Conservation (phyloP, 2,329 filamentous ascomycete species). For the Fusarium sp. region DNA sequence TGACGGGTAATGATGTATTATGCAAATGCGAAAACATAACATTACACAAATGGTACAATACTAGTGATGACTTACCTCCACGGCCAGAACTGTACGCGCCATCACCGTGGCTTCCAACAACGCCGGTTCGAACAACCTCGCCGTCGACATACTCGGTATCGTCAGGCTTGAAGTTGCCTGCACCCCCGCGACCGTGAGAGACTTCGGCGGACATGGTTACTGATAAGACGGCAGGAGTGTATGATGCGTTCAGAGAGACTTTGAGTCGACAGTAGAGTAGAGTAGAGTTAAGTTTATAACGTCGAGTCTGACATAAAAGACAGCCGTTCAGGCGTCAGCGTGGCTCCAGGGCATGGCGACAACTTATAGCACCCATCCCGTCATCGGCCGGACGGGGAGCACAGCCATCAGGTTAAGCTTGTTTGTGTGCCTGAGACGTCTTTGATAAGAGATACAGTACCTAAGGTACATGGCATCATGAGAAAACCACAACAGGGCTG, state of each 20-base stretch:
- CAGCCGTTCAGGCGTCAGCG: constrained; percentile 24
- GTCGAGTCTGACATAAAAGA: constrained; percentile 12
- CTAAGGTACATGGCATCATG: constrained; percentile 30
- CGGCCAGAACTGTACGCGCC: constrained; percentile 69
- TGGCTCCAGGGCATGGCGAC: constrained; percentile 34
- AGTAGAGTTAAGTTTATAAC: background rate
- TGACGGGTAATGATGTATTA: background rate
- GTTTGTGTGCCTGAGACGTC: constrained; percentile 22
- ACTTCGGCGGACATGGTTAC: constrained; percentile 57
- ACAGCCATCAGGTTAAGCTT: constrained; percentile 36
- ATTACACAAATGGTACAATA: background rate
- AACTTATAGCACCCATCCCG: constrained; percentile 38
- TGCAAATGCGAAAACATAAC: background rate
- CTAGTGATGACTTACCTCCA: constrained; percentile 58
- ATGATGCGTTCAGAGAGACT: background rate
- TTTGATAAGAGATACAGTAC: constrained; percentile 28
- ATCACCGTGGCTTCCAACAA: constrained; percentile 65
- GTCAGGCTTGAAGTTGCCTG: constrained; percentile 70
- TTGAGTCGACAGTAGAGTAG: background rate
- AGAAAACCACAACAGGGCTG: constrained; percentile 1
- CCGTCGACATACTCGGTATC: constrained; percentile 70
- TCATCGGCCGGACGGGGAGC: constrained; percentile 18
- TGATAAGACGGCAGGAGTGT: constrained; percentile 15
- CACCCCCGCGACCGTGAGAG: constrained; percentile 70
- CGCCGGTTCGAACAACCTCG: constrained; percentile 66